Conservation (phyloP, 2,329 filamentous ascomycete genomes). For the Aureobasidium leucospermi region DNA sequence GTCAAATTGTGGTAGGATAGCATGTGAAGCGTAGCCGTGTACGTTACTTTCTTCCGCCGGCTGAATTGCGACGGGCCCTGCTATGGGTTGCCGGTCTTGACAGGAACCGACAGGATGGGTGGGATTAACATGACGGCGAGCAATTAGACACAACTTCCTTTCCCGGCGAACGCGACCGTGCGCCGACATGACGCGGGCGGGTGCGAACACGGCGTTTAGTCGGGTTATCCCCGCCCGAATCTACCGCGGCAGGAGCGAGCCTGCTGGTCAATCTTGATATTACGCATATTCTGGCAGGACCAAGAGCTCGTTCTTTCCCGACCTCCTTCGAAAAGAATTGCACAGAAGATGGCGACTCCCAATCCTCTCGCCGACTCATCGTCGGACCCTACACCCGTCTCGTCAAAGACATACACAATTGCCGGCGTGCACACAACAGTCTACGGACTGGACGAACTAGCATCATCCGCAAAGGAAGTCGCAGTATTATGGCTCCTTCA, state of each 20-base stretch:
- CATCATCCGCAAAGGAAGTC: conserved; percentile 45
- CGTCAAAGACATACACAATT: conserved; percentile 61
- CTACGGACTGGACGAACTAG: conserved; percentile 72
- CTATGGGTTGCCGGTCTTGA: not conserved
- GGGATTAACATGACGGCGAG: not conserved
- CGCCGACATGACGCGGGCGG: not conserved
- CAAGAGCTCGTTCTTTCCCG: not conserved
- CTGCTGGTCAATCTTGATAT: too few relatives aligned
- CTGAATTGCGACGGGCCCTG: conserved; percentile 3
- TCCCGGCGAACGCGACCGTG: conserved; percentile 10
- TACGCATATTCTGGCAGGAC: not conserved
- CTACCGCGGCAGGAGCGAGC: not conserved
- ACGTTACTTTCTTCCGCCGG: conserved; percentile 11
- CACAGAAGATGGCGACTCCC: not conserved
- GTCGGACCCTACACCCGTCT: conserved; percentile 38
- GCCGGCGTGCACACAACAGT: conserved; percentile 72
- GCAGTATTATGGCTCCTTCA: conserved; percentile 90
- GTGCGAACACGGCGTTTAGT: not conserved
- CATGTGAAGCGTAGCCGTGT: not conserved
- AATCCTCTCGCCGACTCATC: not conserved
- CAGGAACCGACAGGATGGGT: not conserved
- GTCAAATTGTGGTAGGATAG: not conserved
- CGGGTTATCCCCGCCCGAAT: not conserved
- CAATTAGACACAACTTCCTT: conserved; percentile 3
- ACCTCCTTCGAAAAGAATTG: not conserved